Conservation (phyloP, 2,329 filamentous ascomycete genomes). For the Diplodia scrobiculata region DNA sequence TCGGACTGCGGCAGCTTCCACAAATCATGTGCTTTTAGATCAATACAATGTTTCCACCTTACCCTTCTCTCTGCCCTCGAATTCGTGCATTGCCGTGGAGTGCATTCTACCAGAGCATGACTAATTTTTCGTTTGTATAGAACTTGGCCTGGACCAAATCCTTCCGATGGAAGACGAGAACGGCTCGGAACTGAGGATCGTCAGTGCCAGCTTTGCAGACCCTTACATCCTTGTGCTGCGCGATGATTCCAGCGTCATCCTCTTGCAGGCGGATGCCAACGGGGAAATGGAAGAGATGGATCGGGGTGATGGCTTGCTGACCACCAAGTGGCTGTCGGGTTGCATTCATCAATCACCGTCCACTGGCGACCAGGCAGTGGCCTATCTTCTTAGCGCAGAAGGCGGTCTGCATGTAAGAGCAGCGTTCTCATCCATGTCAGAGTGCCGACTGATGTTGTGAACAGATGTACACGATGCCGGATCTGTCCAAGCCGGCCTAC, state of each 20-base stretch:
- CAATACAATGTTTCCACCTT: conserved; percentile 23
- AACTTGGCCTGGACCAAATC: conserved; percentile 86
- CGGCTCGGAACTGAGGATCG: conserved; percentile 74
- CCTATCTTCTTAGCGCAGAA: conserved; percentile 76
- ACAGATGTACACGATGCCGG: conserved; percentile 76
- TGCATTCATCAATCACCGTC: conserved; percentile 74
- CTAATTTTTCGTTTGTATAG: conserved; percentile 48
- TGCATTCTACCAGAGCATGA: not conserved
- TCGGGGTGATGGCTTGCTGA: conserved; percentile 59
- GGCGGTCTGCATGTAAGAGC: conserved; percentile 71
- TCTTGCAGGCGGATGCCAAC: conserved; percentile 77
- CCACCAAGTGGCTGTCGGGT: conserved; percentile 77
- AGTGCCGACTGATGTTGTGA: not conserved
- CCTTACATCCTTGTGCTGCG: conserved; percentile 81
- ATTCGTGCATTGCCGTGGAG: conserved; percentile 3
- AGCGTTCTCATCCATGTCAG: not conserved
- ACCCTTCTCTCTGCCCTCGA: conserved; percentile 18
- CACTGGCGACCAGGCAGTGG: conserved; percentile 59
- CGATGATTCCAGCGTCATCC: conserved; percentile 77
- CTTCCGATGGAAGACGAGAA: conserved; percentile 91
- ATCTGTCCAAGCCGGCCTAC: conserved; percentile 71
- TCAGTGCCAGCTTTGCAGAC: conserved; percentile 81
- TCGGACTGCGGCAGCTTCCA: conserved; percentile 9
- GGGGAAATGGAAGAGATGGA: conserved; percentile 85
- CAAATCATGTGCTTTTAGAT: conserved; percentile 26